Conservation (phyloP, 345 rosid genomes). For the Toxicodendron radicans region DNA sequence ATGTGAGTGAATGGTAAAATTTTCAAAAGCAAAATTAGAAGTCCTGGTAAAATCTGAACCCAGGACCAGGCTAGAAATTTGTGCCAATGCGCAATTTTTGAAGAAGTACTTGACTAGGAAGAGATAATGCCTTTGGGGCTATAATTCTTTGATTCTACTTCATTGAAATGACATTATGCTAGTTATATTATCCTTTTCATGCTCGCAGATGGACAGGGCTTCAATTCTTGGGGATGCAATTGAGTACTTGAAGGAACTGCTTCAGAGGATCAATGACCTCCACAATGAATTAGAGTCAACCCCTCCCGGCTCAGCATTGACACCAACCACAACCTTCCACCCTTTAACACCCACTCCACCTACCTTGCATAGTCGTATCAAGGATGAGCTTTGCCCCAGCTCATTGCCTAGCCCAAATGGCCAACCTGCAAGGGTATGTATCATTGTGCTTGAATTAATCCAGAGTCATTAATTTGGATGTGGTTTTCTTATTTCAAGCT, state of each 20-base stretch:
- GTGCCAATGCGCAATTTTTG: neutral
- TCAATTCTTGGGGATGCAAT: slow-evolving; percentile 94
- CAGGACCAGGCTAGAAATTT: neutral
- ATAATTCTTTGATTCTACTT: neutral
- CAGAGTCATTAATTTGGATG: neutral
- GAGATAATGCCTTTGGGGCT: neutral
- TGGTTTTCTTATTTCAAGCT: neutral
- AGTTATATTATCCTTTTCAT: neutral
- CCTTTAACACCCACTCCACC: slow-evolving; percentile 85
- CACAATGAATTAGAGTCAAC: slow-evolving; percentile 80
- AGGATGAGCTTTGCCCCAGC: slow-evolving; percentile 76
- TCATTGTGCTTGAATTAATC: neutral
- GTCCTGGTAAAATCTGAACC: neutral
- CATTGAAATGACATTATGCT: slow-evolving; percentile 3
- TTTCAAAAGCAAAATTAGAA: neutral
- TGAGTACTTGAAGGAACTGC: slow-evolving; percentile 90
- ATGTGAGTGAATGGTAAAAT: neutral
- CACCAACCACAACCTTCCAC: slow-evolving; percentile 57
- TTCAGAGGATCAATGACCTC: slow-evolving; percentile 90
- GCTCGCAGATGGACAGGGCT: slow-evolving; percentile 90
- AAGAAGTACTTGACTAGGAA: neutral
- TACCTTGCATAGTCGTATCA: slow-evolving; percentile 64
- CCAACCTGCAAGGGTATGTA: slow-evolving; percentile 70
- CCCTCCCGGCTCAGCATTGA: slow-evolving; percentile 48
- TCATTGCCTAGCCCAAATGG: slow-evolving; percentile 77